Percentiles rank a stretch among this genome's conserved stretches.
Evolutionary conservation across 441 rosid species (phyloP).

Genomic region (Erodium chrysanthum): DNA sequence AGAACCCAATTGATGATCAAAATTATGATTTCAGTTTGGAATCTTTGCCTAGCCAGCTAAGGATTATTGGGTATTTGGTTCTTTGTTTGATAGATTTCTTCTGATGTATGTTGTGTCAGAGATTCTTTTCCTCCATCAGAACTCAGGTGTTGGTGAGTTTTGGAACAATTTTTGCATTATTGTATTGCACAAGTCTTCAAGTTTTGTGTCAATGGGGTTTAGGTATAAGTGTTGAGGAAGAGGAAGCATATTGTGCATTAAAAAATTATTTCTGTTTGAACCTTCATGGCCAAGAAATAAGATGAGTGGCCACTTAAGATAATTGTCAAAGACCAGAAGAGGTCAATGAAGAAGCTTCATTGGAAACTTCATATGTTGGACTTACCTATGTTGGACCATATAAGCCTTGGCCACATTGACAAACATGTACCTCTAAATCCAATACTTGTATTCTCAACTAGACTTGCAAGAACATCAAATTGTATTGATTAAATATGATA

Average conservation of each 20-base stretch:
- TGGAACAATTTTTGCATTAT: constrained; percentile 4
- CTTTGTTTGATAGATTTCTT: neutral
- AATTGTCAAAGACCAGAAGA: neutral
- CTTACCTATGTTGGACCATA: neutral
- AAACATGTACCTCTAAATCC: no score
- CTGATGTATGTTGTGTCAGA: neutral
- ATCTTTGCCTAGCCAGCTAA: neutral
- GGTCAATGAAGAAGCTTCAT: neutral
- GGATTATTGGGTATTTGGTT: neutral
- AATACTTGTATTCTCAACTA: no score
- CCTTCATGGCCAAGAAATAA: neutral
- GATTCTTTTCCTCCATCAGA: neutral
- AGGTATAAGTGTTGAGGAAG: constrained; percentile 6
- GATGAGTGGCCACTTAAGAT: neutral
- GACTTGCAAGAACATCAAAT: no score
- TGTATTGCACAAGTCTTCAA: neutral
- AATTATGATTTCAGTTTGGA: constrained; percentile 2
- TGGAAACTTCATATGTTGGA: neutral
- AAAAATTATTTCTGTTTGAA: neutral
- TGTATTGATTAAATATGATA: no score
- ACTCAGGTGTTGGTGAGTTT: constrained; percentile 1
- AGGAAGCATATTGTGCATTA: constrained; percentile 1
- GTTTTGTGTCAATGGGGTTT: neutral
- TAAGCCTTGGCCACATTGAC: no score
- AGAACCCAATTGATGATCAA: neutral